Evolutionary conservation across 2,329 filamentous ascomycete genomes (phyloP), one percentile per base, ranked within the genome.

Genomic region (Fusarium sp.): DNA sequence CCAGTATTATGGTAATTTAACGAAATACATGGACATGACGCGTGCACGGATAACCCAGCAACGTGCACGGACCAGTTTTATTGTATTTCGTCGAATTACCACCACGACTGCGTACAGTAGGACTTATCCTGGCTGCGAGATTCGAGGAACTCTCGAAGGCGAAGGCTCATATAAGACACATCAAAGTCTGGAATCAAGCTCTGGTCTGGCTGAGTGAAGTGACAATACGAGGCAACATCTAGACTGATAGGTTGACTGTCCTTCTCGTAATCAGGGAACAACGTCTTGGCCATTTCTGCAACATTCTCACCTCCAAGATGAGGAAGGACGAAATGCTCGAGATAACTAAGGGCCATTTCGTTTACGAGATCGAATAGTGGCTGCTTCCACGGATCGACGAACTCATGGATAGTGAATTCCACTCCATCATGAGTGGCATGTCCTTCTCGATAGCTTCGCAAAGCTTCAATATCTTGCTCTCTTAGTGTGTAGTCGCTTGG

Each of bases 341-440:
- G 32, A 33, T 37, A 37, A 27, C 8, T 37, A 12, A 52, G 32
- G 7, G 17, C 12, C 17, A 52, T 27, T 2, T 52, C 48, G 4
- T 52, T 52, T 2, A 52, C 0, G 6, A 52, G 20, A 27, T 27
- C 6, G 3, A 52, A 37, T 6, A 37, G 20, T n/a, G 20, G 20
- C 17, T 52, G 48, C 8, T 52, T 52, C 20, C 48, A 52, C 6
- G 20, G 48, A n/a, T 50, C 20, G 4, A 50, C 17, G 14, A 50
- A 50, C 11, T 6, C 20, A 10, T 7, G 9, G 12, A 50, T 13
- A 27, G 32, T 23, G 3, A 4, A 6, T 20, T 20, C 27, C 4
- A 2, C 4, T 18, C 13, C n/a, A 5, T 7, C 0, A 0, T 5
- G 0, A 3, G 23, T 18, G 26, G 11, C 11, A 8, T 12, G 3